Conservation (phyloP, 495 filamentous ascomycete species). For the Xylaria telfairii region DNA sequence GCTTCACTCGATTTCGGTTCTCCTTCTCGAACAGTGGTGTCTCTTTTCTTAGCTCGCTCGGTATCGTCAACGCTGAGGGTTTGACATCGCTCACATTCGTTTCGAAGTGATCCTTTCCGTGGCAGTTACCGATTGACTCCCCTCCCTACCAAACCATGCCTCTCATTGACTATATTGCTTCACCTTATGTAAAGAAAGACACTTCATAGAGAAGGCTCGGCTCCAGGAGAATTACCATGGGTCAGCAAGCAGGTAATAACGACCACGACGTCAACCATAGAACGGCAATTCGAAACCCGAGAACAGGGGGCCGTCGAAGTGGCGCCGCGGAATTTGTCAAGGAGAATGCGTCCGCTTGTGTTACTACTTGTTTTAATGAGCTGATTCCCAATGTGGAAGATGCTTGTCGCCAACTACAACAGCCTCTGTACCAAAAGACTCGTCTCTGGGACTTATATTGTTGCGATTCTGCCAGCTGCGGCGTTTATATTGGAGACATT, state of each 20-base stretch:
- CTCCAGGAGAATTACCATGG: conserved; percentile 27
- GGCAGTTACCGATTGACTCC: neutral
- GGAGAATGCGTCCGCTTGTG: conserved; percentile 31
- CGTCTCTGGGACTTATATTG: conserved; percentile 51
- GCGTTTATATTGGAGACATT: conserved; percentile 43
- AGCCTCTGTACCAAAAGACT: conserved; percentile 25
- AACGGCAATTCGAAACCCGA: neutral
- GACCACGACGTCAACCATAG: conserved; percentile 1
- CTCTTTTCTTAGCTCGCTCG: conserved; percentile 13
- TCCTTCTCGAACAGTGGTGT: conserved; percentile 16
- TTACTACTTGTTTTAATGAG: conserved; percentile 32
- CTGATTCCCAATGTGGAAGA: conserved; percentile 33
- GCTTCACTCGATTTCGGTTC: conserved; percentile 22
- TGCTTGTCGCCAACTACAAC: conserved; percentile 35
- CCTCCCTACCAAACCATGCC: conserved; percentile 32
- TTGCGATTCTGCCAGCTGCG: conserved; percentile 53
- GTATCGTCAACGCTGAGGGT: neutral
- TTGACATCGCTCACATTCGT: conserved; percentile 31
- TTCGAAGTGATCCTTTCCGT: conserved; percentile 12
- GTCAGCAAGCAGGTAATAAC: conserved; percentile 11
- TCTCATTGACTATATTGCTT: conserved; percentile 28
- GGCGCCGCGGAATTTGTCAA: conserved; percentile 22
- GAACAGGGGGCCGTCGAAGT: conserved; percentile 5
- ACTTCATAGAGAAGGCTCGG: conserved; percentile 26
- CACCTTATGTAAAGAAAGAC: conserved; percentile 28